Conservation (phyloP, 139 green algal species). For the Pleodorina starrii region DNA sequence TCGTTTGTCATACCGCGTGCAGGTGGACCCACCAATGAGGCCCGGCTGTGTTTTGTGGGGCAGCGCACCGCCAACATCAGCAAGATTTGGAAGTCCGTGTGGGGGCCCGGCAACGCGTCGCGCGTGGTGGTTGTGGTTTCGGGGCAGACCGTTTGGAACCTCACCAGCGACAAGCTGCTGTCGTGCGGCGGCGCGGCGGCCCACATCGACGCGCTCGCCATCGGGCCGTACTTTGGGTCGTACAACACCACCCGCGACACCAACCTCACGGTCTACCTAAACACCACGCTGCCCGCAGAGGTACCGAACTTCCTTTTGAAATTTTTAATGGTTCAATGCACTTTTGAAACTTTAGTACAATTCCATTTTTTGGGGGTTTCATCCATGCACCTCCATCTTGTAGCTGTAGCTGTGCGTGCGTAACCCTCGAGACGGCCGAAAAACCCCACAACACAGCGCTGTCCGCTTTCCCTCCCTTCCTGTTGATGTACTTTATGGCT, state of each 20-base stretch:
- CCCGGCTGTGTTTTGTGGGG: constrained; percentile 46
- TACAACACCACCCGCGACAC: constrained; percentile 39
- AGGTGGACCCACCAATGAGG: constrained; percentile 46
- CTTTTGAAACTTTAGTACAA: too few relatives aligned
- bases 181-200: neutral
- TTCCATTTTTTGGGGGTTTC: too few relatives aligned
- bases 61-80: constrained; percentile 50
- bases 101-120: neutral
- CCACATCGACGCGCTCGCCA: constrained; percentile 53
- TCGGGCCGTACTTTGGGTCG: constrained; percentile 54
- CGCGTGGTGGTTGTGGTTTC: constrained; percentile 48
- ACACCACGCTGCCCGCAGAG: neutral
- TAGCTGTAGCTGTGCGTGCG: too few relatives aligned
- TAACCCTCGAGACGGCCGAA: too few relatives aligned
- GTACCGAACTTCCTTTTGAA: too few relatives aligned
- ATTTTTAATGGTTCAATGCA: too few relatives aligned
- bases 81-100: constrained; percentile 48
- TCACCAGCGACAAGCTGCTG: constrained; percentile 52
- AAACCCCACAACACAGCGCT: too few relatives aligned
- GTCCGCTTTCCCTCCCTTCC: too few relatives aligned
- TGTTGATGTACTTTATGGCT: too few relatives aligned
- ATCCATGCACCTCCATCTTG: too few relatives aligned
- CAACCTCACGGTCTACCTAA: constrained; percentile 44
- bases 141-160: constrained; percentile 48
- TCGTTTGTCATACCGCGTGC: too few relatives aligned